Percentiles rank a stretch among this genome's conserved stretches.
These are phyloP conservation scores for Linum usitatissimum DNA, from an alignment of 345 rosid species.

Conservation along the genomic window DNA sequence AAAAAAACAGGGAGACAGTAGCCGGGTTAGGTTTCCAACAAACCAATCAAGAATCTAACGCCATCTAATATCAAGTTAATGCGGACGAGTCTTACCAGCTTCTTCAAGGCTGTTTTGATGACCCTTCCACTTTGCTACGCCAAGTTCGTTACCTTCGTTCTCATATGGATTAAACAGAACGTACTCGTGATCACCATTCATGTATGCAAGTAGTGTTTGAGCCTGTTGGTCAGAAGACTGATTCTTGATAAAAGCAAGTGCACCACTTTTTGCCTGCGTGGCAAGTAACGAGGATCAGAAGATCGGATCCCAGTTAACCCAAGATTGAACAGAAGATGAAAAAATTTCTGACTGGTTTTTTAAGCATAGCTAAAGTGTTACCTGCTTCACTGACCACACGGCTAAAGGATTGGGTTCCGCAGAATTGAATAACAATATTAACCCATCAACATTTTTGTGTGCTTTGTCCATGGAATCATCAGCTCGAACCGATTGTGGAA, in stretches of 20 bases:
- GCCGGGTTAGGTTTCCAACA: neutral
- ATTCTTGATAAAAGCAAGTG: slow-evolving; percentile 39
- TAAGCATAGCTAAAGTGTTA: slow-evolving; percentile 13
- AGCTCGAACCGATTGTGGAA: slow-evolving; percentile 33
- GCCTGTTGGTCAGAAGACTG: slow-evolving; percentile 23
- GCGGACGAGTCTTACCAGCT: slow-evolving; percentile 14
- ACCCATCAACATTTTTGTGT: slow-evolving; percentile 54
- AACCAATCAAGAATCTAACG: neutral
- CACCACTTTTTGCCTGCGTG: slow-evolving; percentile 67
- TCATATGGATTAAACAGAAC: slow-evolving; percentile 60
- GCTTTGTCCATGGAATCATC: slow-evolving; percentile 24
- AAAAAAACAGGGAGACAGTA: neutral
- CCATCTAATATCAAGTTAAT: neutral
- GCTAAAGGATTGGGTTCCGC: slow-evolving; percentile 59
- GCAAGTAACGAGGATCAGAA: slow-evolving; percentile 9
- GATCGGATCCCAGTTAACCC: neutral
- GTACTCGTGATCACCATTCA: slow-evolving; percentile 77
- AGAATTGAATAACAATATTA: slow-evolving; percentile 55
- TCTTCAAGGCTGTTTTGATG: slow-evolving; percentile 31
- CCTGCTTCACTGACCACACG: slow-evolving; percentile 77
- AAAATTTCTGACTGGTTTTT: neutral
- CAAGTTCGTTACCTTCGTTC: slow-evolving; percentile 40
- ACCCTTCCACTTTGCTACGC: slow-evolving; percentile 22
- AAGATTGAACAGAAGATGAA: neutral
- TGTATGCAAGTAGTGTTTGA: slow-evolving; percentile 41